Evolutionary conservation across 495 filamentous ascomycete species (phyloP).

Genomic region (Melanomma pulvis-pyrius): DNA sequence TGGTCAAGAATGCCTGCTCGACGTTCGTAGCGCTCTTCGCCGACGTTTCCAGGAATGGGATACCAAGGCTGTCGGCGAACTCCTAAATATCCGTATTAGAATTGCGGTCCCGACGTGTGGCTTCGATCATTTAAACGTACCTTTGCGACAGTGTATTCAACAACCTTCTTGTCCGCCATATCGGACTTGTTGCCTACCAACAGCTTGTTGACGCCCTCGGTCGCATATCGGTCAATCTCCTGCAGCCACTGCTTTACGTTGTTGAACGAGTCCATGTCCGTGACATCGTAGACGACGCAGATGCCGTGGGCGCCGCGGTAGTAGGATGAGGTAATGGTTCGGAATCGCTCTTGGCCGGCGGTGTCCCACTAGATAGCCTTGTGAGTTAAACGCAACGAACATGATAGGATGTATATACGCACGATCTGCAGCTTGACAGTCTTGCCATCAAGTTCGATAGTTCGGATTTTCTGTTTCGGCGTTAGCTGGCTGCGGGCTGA

Average conservation of each 20-base stretch:
- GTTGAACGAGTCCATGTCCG: conserved; percentile 99
- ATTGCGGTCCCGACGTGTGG: background rate
- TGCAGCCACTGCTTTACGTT: conserved; percentile 99
- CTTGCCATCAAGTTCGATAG: conserved; percentile 98
- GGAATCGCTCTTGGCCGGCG: conserved; percentile 97
- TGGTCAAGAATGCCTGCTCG: conserved; percentile 99
- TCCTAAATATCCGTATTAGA: conserved; percentile 60
- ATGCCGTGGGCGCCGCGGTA: conserved; percentile 98
- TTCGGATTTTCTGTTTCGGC: conserved; percentile 88
- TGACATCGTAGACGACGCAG: conserved; percentile 99
- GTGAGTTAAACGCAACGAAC: background rate
- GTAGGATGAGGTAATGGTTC: conserved; percentile 99
- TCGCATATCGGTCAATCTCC: conserved; percentile 98
- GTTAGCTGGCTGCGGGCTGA: conserved; percentile 7
- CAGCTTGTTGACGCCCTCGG: conserved; percentile 98
- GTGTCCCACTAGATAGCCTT: conserved; percentile 81
- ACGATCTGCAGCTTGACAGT: conserved; percentile 99
- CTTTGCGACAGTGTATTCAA: conserved; percentile 99
- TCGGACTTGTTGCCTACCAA: conserved; percentile 99
- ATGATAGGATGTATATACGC: conserved; percentile 45
- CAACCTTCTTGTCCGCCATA: conserved; percentile 99
- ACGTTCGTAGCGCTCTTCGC: conserved; percentile 99
- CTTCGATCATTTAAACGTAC: conserved; percentile 51
- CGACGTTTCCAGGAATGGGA: conserved; percentile 99
- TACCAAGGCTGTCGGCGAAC: conserved; percentile 97